phyloP scores from a whole-genome alignment of 768 basidiomycete genomes.

The Pleurotus sapidus region DNA sequence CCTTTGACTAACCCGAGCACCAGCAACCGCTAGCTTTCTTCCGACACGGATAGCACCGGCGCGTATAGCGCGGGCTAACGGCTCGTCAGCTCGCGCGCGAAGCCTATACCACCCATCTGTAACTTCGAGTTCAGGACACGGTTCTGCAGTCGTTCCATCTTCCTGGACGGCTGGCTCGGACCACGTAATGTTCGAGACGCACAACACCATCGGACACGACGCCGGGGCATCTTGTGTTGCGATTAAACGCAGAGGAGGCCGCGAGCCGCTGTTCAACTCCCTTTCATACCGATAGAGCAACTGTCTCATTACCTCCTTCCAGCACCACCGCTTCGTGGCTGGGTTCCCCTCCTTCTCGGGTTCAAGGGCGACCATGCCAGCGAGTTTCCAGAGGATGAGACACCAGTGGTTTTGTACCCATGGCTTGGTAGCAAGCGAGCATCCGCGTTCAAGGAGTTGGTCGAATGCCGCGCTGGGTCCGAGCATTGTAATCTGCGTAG shows the following conservation, averaged over 20 bases:
- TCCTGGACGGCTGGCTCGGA: conserved; percentile 33
- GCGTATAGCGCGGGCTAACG: conserved; percentile 67
- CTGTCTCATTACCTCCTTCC: conserved; percentile 78
- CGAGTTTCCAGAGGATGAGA: conserved; percentile 92
- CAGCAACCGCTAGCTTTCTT: conserved; percentile 77
- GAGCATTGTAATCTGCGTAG: conserved; percentile 21
- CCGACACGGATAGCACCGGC: conserved; percentile 71
- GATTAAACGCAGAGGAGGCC: conserved; percentile 80
- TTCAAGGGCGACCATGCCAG: conserved; percentile 75
- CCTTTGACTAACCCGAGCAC: conserved; percentile 62
- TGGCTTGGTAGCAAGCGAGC: conserved; percentile 60
- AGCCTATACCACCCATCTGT: conserved; percentile 98
- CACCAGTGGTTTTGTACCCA: conserved; percentile 96
- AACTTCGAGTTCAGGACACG: conserved; percentile 73
- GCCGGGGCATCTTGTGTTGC: conserved; percentile 82
- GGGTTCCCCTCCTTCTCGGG: conserved; percentile 51
- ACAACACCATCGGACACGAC: conserved; percentile 78
- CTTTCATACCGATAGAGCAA: conserved; percentile 89
- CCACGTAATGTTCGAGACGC: conserved; percentile 73
- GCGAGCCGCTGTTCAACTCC: conserved; percentile 72
- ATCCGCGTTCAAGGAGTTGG: conserved; percentile 55
- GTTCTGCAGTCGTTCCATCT: conserved; percentile 31
- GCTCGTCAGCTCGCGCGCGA: conserved; percentile 69
- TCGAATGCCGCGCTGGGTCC: conserved; percentile 56
- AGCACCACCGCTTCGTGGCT: conserved; percentile 69